Base-by-base conservation (phyloP, 139 green algal genomes). In the Coccomyxa sp. region DNA sequence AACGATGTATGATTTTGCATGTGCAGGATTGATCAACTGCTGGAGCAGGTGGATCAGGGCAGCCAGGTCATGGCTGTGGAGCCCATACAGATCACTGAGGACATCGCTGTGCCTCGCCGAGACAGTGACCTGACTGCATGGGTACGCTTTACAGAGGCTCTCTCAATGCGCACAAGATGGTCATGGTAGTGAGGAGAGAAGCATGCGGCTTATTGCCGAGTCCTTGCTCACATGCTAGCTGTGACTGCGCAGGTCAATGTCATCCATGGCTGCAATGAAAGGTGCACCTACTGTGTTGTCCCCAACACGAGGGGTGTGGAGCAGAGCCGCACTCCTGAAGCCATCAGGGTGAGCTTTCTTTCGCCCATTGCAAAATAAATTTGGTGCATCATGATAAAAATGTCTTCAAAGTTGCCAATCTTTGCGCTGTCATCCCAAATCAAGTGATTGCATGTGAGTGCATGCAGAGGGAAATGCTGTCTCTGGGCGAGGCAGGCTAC, bases 191-290 rank as follows among this genome's bases (percentile, higher is more conserved):
- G 38, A 51, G 3, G 3, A 51, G 7, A 51, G 38, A 7, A 51
- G 38, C 38, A 51, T 51, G 38, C 38, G 38, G 38, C 38, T 3
- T 51, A 51, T 3, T 51, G 38, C n/a, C 38, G 38, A 51, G 38
- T 51, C 3, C 7, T 51, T 51, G 38, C 38, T 3, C 38, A 51
- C 3, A 51, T 51, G 38, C 38, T 51, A 51, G 38, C 38, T 51
- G 3, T 51, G 38, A 51, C 38, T 71, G 63, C 63, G 63, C 21
- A 71, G 63, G 63, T 99, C 58, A 99, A 99, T 88, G 94, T 98
- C n/a, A 99, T 99, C 82, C 97, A 98, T 84, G 97, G 97, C 76
- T 99, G 97, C 94, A 98, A 99, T 86, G 97, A 99, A 79, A 81
- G 79, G 71, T 99, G 97, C 92, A 95, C 94, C 28, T 99, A 99